Base-by-base conservation (phyloP, 2,329 filamentous ascomycete genomes). In the Corynespora cassiicola region DNA sequence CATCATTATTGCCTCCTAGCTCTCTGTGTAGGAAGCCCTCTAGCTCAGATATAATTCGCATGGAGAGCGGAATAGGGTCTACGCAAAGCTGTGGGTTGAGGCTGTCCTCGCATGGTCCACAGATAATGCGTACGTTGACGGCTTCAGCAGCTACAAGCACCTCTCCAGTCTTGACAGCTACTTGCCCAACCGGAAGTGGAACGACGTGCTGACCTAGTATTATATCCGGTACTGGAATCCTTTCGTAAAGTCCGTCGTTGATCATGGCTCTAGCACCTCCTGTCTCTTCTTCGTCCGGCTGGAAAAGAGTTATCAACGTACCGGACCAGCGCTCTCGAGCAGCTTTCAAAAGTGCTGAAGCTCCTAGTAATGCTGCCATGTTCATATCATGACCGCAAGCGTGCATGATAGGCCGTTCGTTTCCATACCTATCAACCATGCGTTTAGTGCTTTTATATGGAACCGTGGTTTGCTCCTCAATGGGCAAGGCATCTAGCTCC, bases 351-450 rank as follows among this genome's bases (percentile, higher is more conserved):
- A 75, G 61, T 7, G 73, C 65, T 0, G 77, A 71, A 0, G 76
- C 74, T 0, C 73, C 82, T 2, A 85, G 68, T 4, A 84, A 68
- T 22, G 68, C 68, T 0, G 77, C 69, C n/a, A 83, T 76, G 54
- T 85, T 80, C 67, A 82, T 79, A 50, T 85, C 82, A 53, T 85
- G 82, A 0, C 82, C 82, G 55, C 81, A 85, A 8, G 80, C 81
- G 52, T 85, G 82, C 81, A 85, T 84, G 0, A 82, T 77, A 0
- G 78, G 76, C 30, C 72, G 71, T 28, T 68, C 59, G 1, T 63
- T 51, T 0, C 77, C 77, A 12, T 42, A n/a, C 4, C 12, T 10
- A 41, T 74, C 70, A 21, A 62, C 58, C 58, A 69, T 67, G 8
- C 47, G 59, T 42, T 48, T 65, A 9, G 50, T 73, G 54, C 77